These are phyloP conservation scores for Amanita polypyramis DNA, from an alignment of 768 basidiomycete species.

Conservation along the genomic window DNA sequence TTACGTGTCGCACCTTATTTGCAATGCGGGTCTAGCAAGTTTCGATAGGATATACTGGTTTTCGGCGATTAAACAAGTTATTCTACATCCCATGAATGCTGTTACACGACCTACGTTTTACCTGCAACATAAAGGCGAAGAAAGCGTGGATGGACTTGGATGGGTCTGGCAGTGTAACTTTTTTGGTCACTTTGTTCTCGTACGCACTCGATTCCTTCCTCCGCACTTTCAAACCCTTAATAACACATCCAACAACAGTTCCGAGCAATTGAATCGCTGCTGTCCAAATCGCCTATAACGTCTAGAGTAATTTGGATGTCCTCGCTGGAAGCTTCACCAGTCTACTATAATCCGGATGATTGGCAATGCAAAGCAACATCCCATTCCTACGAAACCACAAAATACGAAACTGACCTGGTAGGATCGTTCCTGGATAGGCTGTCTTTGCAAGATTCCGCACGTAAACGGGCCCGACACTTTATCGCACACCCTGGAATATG, in stretches of 20 bases:
- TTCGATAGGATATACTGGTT: slow-evolving; percentile 46
- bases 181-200: slow-evolving; percentile 72
- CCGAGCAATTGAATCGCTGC: slow-evolving; percentile 44
- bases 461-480: slow-evolving; percentile 41
- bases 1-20: slow-evolving; percentile 72
- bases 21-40: slow-evolving; percentile 66
- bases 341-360: slow-evolving; percentile 50
- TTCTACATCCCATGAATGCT: slow-evolving; percentile 30
- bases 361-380: slow-evolving; percentile 57
- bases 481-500: slow-evolving; percentile 62
- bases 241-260: slow-evolving; percentile 34
- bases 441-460: slow-evolving; percentile 20
- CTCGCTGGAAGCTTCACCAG: slow-evolving; percentile 50
- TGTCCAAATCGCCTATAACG: slow-evolving; percentile 35
- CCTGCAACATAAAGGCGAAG: slow-evolving; percentile 44
- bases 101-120: slow-evolving; percentile 49
- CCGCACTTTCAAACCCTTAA: not conserved
- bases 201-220: slow-evolving; percentile 24
- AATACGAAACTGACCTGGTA: slow-evolving; percentile 72
- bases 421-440: slow-evolving; percentile 40
- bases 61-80: slow-evolving; percentile 34
- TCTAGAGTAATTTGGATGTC: slow-evolving; percentile 74
- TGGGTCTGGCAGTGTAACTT: slow-evolving; percentile 82
- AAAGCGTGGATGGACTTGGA: slow-evolving; percentile 62
- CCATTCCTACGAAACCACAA: slow-evolving; percentile 59